phyloP scores from a whole-genome alignment of 2,329 filamentous ascomycete genomes.

The Ophiobolus disseminans region DNA sequence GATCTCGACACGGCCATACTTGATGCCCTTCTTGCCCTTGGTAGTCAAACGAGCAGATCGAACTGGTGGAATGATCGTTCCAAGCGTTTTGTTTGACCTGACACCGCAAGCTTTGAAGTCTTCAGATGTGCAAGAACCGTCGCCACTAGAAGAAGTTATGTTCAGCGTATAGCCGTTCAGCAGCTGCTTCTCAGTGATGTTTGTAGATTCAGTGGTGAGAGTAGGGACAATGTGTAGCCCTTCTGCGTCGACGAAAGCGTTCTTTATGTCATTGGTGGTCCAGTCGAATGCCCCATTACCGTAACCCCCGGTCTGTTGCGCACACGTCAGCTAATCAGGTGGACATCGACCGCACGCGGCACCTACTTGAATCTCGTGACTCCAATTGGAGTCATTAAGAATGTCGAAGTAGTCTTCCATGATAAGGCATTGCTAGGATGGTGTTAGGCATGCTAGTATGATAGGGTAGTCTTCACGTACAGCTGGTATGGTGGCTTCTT shows the following conservation, averaged over 20 bases:
- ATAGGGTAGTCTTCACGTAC: slow-evolving; percentile 5
- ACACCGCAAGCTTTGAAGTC: slow-evolving; percentile 67
- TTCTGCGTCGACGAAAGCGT: slow-evolving; percentile 74
- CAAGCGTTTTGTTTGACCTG: slow-evolving; percentile 75
- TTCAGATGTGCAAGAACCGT: slow-evolving; percentile 72
- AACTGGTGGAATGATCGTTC: slow-evolving; percentile 76
- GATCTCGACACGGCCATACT: slow-evolving; percentile 81
- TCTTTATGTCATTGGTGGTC: slow-evolving; percentile 74
- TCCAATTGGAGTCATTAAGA: slow-evolving; percentile 69
- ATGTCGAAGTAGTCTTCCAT: slow-evolving; percentile 67
- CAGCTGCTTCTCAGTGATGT: slow-evolving; percentile 70
- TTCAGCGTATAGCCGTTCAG: slow-evolving; percentile 54
- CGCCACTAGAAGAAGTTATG: slow-evolving; percentile 33
- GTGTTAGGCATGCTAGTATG: not conserved
- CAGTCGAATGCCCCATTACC: slow-evolving; percentile 75
- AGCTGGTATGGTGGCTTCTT: slow-evolving; percentile 21
- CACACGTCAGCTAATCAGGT: too few relatives aligned
- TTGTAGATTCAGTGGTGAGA: slow-evolving; percentile 69
- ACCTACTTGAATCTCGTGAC: slow-evolving; percentile 74
- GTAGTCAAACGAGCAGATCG: slow-evolving; percentile 80
- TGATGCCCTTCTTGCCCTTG: slow-evolving; percentile 73
- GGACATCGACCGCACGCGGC: too few relatives aligned
- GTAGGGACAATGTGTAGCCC: slow-evolving; percentile 78
- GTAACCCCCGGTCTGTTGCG: slow-evolving; percentile 67
- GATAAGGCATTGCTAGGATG: slow-evolving; percentile 29